Evolutionary conservation across 2,329 filamentous ascomycete species (phyloP).

Genomic region (Venturia pyrina): DNA sequence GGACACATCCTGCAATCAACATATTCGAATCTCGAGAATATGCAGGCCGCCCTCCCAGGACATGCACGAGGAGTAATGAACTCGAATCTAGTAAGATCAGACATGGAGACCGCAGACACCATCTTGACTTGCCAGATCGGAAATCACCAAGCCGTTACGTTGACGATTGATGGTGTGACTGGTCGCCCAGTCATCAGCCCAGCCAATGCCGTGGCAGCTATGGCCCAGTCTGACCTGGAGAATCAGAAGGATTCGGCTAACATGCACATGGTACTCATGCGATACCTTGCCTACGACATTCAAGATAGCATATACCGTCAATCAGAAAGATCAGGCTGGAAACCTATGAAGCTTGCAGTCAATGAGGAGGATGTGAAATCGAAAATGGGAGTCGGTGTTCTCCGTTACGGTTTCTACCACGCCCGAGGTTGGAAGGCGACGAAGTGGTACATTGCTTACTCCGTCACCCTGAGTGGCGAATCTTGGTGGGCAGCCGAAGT

Average conservation of each 20-base stretch:
- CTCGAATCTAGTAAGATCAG: neutral
- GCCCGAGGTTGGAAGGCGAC: neutral
- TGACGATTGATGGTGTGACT: conserved; percentile 5
- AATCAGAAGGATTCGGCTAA: neutral
- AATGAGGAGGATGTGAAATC: neutral
- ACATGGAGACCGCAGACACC: conserved; percentile 5
- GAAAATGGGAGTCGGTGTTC: neutral
- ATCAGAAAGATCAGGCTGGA: conserved; percentile 8
- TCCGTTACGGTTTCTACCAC: conserved; percentile 4
- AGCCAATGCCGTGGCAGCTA: neutral
- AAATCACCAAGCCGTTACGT: neutral
- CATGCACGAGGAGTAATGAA: neutral
- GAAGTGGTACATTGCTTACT: conserved; percentile 11
- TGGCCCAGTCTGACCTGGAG: conserved; percentile 5
- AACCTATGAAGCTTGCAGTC: neutral
- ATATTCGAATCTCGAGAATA: neutral
- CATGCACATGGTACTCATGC: conserved; percentile 4
- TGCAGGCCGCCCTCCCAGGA: neutral
- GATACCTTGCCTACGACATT: neutral
- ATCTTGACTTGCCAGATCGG: neutral
- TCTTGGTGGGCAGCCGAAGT: conserved; percentile 29
- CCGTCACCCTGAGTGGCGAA: conserved; percentile 25
- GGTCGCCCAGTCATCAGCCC: conserved; percentile 7
- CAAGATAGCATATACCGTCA: conserved; percentile 4
- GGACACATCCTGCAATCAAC: conserved; percentile 3